Evolutionary conservation across 768 basidiomycete species (phyloP), one percentile per base, ranked within the genome.

Genomic region (Hydnum rufescens): DNA sequence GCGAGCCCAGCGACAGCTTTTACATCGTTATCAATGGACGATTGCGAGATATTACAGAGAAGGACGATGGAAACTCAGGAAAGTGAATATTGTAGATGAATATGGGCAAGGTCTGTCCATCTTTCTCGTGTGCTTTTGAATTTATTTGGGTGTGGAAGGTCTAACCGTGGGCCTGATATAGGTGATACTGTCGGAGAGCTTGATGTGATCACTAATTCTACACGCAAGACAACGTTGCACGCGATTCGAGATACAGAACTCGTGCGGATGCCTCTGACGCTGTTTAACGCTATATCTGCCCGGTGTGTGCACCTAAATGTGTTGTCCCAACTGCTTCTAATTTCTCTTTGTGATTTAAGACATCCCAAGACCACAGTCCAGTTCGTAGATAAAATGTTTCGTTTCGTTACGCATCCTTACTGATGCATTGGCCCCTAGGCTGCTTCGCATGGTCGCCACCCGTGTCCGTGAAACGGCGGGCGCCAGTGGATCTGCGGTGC

Each of bases 1-100:
- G 82, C 30, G 95, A 97, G 55, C 69, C 68, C 46, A 89, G 92
- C 57, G 87, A 96, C 61, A 92, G 89, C 59, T 96, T 97, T 65
- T 97, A 95, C 64, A 95, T 99, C 54, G 95, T 93, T 56, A 86
- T 93, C 63, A 93, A 97, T 62, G 95, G 95, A 48, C 89, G 95
- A 58, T 68, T 99, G 18, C 78, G 95, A 56, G 85, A 89, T 2
- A 81, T 97, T 54, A 73, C 76, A 13, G 90, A 96, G 60, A 76
- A 75, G 23, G 78, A 82, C 26, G 72, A 69, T 28, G 87, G 84
- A 3, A 77, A 73, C 32, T n/a, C n/a, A n/a, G n/a, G n/a, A n/a
- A n/a, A n/a, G 79, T 93, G 32, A 74, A 74, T 5, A 90, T 96
- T 47, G 71, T 82, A 2, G 86, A 79, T 4, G 95, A 99, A 68